Evolutionary conservation across 2,329 filamentous ascomycete genomes (phyloP).

Genomic region (Zasmidium cellare): DNA sequence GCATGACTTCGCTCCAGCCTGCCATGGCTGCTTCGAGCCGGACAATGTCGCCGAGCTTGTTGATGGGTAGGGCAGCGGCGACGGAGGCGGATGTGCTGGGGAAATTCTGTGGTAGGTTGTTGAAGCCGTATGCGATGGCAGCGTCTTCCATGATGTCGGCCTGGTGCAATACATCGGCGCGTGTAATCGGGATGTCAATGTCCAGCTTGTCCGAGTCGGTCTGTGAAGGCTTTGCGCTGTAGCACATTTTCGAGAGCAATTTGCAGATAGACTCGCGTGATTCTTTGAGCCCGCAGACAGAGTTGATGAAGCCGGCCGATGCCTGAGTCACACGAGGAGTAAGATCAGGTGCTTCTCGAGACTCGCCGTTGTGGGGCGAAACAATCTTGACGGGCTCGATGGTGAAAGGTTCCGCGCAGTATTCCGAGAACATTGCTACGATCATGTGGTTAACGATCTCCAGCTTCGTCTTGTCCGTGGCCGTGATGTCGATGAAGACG

Average conservation of each 20-base stretch:
- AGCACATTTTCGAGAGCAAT: slow-evolving; percentile 85
- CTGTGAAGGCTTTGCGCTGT: slow-evolving; percentile 73
- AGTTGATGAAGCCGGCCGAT: slow-evolving; percentile 90
- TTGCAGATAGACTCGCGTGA: slow-evolving; percentile 73
- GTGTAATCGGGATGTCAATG: slow-evolving; percentile 80
- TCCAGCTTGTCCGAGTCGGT: slow-evolving; percentile 67
- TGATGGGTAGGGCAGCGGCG: slow-evolving; percentile 82
- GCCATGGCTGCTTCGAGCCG: slow-evolving; percentile 87
- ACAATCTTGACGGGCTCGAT: slow-evolving; percentile 91
- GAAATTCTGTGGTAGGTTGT: slow-evolving; percentile 84
- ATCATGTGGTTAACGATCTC: slow-evolving; percentile 95
- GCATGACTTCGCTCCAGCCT: slow-evolving; percentile 95
- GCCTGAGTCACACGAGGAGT: slow-evolving; percentile 74
- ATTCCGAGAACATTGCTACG: slow-evolving; percentile 94
- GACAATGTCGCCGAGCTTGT: slow-evolving; percentile 92
- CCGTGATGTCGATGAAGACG: slow-evolving; percentile 95
- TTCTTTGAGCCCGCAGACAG: slow-evolving; percentile 80
- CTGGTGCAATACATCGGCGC: slow-evolving; percentile 92
- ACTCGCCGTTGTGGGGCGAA: slow-evolving; percentile 85
- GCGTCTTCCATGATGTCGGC: slow-evolving; percentile 99
- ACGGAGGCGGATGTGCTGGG: slow-evolving; percentile 84
- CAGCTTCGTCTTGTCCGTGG: slow-evolving; percentile 91
- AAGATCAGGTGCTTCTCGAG: slow-evolving; percentile 77
- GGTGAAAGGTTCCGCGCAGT: slow-evolving; percentile 84
- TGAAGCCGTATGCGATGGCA: slow-evolving; percentile 96